A percentile compares a stretch with the other conserved stretches of the same genome.
These are phyloP conservation scores for Trichosanthes truncata DNA, from an alignment of 306 rosid species.

Conservation along the genomic window DNA sequence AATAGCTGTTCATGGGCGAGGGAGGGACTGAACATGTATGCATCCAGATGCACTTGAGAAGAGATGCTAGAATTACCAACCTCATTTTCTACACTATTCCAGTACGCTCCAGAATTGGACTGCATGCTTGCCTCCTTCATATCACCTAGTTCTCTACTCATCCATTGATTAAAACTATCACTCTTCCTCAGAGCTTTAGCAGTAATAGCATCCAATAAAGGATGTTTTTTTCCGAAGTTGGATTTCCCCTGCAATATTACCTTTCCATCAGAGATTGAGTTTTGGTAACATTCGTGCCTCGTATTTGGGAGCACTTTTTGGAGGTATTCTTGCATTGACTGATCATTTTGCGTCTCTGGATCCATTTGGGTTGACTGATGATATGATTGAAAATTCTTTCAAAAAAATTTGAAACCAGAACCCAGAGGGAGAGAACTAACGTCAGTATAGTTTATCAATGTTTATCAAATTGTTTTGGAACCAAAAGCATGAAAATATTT, in stretches of 20 bases:
- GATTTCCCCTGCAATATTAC: constrained; percentile 28
- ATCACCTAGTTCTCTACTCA: constrained; percentile 74
- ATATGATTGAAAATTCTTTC: not conserved
- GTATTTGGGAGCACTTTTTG: constrained; percentile 21
- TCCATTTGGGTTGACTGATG: constrained; percentile 9
- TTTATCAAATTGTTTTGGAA: not conserved
- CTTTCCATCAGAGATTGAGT: constrained; percentile 29
- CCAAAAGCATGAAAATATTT: not conserved
- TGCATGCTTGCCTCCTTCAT: constrained; percentile 49
- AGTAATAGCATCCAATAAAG: constrained; percentile 30
- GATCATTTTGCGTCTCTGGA: constrained; percentile 19
- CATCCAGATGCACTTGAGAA: constrained; percentile 40
- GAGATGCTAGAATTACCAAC: constrained; percentile 37
- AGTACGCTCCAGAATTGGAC: constrained; percentile 41
- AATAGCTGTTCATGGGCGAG: constrained; percentile 73
- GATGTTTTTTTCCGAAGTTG: constrained; percentile 28
- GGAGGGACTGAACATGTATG: constrained; percentile 56
- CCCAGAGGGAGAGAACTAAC: not conserved
- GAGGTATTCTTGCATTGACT: constrained; percentile 22
- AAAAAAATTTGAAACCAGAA: not conserved
- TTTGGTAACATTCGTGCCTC: constrained; percentile 18
- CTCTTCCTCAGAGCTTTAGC: constrained; percentile 55
- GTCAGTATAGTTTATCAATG: not conserved
- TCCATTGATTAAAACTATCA: constrained; percentile 84
- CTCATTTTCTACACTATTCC: constrained; percentile 57